These are phyloP conservation scores for Cryptococcus hybrid DNA, from an alignment of 1,284 basidiomycete species.

Conservation along the genomic window DNA sequence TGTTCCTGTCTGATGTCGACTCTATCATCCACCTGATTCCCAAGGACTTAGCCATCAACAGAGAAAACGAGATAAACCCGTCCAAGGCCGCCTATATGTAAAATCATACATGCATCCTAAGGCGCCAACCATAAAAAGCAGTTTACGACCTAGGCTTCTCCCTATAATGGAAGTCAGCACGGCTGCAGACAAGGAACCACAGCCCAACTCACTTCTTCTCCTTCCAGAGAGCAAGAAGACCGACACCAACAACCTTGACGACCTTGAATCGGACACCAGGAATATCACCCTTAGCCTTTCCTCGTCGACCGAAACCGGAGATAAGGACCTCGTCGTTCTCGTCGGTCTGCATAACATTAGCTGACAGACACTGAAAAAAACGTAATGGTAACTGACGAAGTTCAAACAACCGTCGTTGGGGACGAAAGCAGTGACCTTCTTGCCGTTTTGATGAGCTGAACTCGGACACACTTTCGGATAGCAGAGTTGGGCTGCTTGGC, in stretches of 20 bases:
- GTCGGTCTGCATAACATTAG: slow-evolving; percentile 54
- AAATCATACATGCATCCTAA: slow-evolving; percentile 35
- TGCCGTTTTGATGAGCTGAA: slow-evolving; percentile 99
- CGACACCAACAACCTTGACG: slow-evolving; percentile 99
- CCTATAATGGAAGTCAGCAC: slow-evolving; percentile 11
- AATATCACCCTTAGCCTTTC: slow-evolving; percentile 70
- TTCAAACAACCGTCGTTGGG: slow-evolving; percentile 98
- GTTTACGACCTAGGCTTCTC: slow-evolving; percentile 39
- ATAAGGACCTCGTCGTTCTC: slow-evolving; percentile 99
- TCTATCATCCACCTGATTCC: not conserved
- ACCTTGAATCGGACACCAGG: slow-evolving; percentile 93
- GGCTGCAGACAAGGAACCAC: not conserved
- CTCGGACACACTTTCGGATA: slow-evolving; percentile 99
- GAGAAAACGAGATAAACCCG: not conserved
- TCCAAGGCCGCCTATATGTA: not conserved
- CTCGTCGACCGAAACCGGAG: slow-evolving; percentile 99
- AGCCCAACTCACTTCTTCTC: slow-evolving; percentile 78
- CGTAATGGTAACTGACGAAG: slow-evolving; percentile 54
- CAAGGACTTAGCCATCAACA: not conserved
- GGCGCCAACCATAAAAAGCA: slow-evolving; percentile 9
- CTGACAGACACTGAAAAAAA: not conserved
- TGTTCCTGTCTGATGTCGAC: not conserved
- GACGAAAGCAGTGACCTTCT: slow-evolving; percentile 95
- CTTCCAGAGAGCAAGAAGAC: slow-evolving; percentile 95
- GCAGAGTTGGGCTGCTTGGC: slow-evolving; percentile 94